phyloP scores from a whole-genome alignment of 2,329 filamentous ascomycete genomes.

The Monilinia aucupariae region DNA sequence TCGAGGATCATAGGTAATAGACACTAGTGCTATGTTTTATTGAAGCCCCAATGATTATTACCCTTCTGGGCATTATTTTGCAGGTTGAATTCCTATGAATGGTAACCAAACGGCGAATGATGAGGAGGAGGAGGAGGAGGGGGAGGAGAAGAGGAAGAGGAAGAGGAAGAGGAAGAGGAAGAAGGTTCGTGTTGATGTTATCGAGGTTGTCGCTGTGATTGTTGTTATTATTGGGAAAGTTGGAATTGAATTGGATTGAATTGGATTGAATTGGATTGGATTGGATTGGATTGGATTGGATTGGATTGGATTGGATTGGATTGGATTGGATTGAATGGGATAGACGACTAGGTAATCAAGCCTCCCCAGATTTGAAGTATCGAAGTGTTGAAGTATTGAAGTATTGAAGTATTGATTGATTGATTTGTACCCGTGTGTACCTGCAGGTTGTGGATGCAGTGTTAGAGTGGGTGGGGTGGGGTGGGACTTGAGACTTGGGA shows the following conservation, averaged over 20 bases:
- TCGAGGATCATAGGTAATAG: slow-evolving; percentile 11
- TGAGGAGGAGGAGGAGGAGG: not conserved
- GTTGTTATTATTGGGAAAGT: not conserved
- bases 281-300: no score
- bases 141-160: not conserved
- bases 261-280: no score
- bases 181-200: no score
- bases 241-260: no score
- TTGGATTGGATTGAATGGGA: no score
- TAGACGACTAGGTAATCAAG: no score
- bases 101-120: not conserved
- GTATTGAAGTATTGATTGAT: not conserved
- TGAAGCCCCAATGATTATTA: not conserved
- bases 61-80: slow-evolving; percentile 12
- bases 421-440: not conserved
- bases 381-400: not conserved
- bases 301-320: no score
- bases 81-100: not conserved
- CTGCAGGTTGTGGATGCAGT: slow-evolving; percentile 1
- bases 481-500: not conserved
- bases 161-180: not conserved
- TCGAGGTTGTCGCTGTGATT: not conserved
- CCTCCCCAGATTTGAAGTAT: not conserved
- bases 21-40: slow-evolving; percentile 10
- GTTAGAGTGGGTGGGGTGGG: not conserved